Conservation (phyloP, 208 protist species). For the Wallacemonas sp. region DNA sequence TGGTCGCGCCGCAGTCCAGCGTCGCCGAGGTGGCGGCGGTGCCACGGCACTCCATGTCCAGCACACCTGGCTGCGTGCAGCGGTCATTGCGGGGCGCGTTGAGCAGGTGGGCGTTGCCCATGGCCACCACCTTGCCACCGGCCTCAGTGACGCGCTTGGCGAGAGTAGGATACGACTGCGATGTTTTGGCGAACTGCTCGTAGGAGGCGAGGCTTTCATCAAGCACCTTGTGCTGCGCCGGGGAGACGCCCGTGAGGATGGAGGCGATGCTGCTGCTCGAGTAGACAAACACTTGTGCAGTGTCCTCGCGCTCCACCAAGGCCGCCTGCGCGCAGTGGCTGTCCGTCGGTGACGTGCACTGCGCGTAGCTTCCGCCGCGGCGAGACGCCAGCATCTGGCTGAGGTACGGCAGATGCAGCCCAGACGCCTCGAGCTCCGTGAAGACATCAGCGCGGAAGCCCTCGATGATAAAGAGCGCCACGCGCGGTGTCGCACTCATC, state of each 20-base stretch:
- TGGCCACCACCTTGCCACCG: conserved; percentile 28
- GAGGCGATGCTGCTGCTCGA: conserved; percentile 45
- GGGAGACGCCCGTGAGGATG: conserved; percentile 58
- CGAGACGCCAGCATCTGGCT: conserved; percentile 21
- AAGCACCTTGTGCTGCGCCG: conserved; percentile 36
- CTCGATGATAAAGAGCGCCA: conserved; percentile 64
- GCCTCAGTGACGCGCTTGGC: conserved; percentile 42
- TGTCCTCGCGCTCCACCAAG: conserved; percentile 36
- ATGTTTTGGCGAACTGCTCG: conserved; percentile 35
- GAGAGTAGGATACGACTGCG: conserved; percentile 45
- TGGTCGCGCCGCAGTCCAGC: conserved; percentile 50
- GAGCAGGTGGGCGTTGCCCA: conserved; percentile 55
- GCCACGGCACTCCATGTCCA: conserved; percentile 68
- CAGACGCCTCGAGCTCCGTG: conserved; percentile 34
- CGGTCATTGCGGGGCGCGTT: conserved; percentile 36
- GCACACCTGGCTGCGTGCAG: conserved; percentile 52
- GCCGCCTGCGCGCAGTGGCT: conserved; percentile 57
- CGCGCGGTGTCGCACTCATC: conserved; percentile 38
- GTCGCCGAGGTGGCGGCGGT: conserved; percentile 2
- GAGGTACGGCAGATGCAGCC: conserved; percentile 62
- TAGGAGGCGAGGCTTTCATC: conserved; percentile 41
- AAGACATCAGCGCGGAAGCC: conserved; percentile 63
- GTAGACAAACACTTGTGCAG: conserved; percentile 31
- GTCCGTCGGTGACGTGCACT: conserved; percentile 33
- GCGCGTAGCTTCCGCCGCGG: conserved; percentile 32